These are phyloP conservation scores for Acanthamoeba castellanii DNA, from an alignment of 208 protist genomes.

Conservation along the genomic window DNA sequence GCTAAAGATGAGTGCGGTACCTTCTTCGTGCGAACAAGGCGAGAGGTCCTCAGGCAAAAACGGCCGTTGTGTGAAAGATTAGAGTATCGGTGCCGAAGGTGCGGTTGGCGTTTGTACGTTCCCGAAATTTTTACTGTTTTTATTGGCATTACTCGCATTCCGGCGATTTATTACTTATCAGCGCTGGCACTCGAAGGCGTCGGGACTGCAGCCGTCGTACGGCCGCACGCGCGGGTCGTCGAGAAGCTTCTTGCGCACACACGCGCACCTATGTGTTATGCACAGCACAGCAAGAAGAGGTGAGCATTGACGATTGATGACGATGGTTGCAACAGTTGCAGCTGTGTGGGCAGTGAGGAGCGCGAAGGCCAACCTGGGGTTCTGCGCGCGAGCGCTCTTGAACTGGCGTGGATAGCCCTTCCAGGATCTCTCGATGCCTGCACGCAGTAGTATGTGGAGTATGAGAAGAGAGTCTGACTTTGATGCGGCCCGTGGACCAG, in stretches of 20 bases:
- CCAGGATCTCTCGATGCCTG: conserved; percentile 64
- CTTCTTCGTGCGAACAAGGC: too few relatives aligned
- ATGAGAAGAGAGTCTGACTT: background rate
- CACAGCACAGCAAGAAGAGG: background rate
- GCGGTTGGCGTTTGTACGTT: background rate
- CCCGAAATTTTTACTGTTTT: background rate
- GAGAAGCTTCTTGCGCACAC: conserved; percentile 58
- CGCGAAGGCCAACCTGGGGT: background rate
- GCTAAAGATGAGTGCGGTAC: too few relatives aligned
- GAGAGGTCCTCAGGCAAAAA: too few relatives aligned
- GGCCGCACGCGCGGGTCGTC: conserved; percentile 32
- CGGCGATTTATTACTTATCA: background rate
- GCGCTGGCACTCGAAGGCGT: background rate
- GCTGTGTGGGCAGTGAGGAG: background rate
- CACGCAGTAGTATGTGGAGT: background rate
- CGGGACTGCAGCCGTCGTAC: background rate
- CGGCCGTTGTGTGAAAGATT: too few relatives aligned
- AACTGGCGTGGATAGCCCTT: conserved; percentile 47
- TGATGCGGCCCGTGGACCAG: background rate
- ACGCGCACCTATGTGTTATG: background rate
- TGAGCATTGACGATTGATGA: background rate
- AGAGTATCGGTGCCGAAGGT: too few relatives aligned
- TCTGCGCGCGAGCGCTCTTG: background rate
- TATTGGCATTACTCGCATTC: background rate
- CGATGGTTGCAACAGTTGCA: background rate